phyloP scores from a whole-genome alignment of 495 filamentous ascomycete genomes.

The Xylaria intraflava region DNA sequence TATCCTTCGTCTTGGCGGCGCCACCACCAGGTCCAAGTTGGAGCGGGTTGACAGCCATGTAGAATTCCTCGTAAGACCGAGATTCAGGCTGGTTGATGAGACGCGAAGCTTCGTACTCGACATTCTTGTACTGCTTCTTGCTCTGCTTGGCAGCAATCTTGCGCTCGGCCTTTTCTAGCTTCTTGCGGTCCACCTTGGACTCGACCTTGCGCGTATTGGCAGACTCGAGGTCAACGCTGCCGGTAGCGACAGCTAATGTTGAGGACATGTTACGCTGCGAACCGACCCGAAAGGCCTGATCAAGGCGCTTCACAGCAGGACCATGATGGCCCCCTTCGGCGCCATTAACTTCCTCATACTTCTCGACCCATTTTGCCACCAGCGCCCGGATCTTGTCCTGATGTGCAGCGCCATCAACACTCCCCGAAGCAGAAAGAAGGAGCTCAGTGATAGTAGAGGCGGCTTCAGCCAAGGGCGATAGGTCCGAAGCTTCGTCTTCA shows the following conservation, averaged over 20 bases:
- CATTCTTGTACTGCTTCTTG: constrained; percentile 95
- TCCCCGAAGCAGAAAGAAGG: constrained; percentile 83
- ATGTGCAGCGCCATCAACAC: constrained; percentile 56
- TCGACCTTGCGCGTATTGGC: constrained; percentile 89
- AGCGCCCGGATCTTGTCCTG: constrained; percentile 71
- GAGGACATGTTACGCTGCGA: constrained; percentile 92
- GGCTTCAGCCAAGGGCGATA: constrained; percentile 77
- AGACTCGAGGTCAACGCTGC: constrained; percentile 85
- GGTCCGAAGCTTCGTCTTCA: constrained; percentile 60
- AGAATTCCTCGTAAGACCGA: constrained; percentile 99
- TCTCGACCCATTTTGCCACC: constrained; percentile 85
- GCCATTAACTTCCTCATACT: constrained; percentile 68
- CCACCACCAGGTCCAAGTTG: constrained; percentile 63
- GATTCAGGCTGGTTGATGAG: constrained; percentile 75
- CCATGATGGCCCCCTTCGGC: constrained; percentile 46
- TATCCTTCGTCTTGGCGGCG: constrained; percentile 91
- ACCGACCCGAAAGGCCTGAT: constrained; percentile 93
- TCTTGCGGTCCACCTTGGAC: constrained; percentile 96
- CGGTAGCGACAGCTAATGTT: constrained; percentile 79
- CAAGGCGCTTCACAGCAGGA: constrained; percentile 78
- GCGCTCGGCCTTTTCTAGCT: constrained; percentile 96
- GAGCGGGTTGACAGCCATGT: constrained; percentile 96
- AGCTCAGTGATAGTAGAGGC: constrained; percentile 76
- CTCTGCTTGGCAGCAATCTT: constrained; percentile 98
- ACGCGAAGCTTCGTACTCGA: constrained; percentile 92